Conservation (phyloP, 306 rosid species). For the Quercus parvula region DNA sequence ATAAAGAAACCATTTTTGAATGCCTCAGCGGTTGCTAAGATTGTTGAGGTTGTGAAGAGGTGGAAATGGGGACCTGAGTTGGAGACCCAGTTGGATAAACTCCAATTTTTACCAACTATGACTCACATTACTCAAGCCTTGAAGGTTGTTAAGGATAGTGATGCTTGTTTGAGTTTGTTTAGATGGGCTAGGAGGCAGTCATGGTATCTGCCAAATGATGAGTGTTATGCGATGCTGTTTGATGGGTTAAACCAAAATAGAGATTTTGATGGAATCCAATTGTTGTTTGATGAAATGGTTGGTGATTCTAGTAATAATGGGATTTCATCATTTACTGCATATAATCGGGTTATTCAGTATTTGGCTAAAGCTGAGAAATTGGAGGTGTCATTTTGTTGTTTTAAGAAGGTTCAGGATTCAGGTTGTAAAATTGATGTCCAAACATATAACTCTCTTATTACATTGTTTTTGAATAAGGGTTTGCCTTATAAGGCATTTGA, state of each 20-base stretch:
- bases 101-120: slow-evolving; percentile 83
- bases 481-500: slow-evolving; percentile 92
- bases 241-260: slow-evolving; percentile 63
- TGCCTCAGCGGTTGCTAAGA: slow-evolving; percentile 77
- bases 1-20: slow-evolving; percentile 70
- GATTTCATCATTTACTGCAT: slow-evolving; percentile 44
- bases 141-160: slow-evolving; percentile 59
- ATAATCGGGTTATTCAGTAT: slow-evolving; percentile 71
- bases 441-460: slow-evolving; percentile 77
- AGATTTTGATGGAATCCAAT: slow-evolving; percentile 77
- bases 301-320: slow-evolving; percentile 53
- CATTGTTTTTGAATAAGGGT: slow-evolving; percentile 83
- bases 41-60: slow-evolving; percentile 82
- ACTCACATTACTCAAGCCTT: slow-evolving; percentile 64
- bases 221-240: slow-evolving; percentile 64
- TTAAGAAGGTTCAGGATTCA: slow-evolving; percentile 70
- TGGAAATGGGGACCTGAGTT: slow-evolving; percentile 99
- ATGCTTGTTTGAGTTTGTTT: slow-evolving; percentile 76
- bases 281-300: slow-evolving; percentile 83
- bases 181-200: slow-evolving; percentile 86
- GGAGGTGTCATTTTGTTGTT: slow-evolving; percentile 84
- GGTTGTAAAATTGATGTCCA: slow-evolving; percentile 63
- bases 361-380: slow-evolving; percentile 87
- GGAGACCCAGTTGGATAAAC: slow-evolving; percentile 84
- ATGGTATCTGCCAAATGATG: slow-evolving; percentile 75